Evolutionary conservation across 345 rosid species (phyloP).

Genomic region (Brassica napus): DNA sequence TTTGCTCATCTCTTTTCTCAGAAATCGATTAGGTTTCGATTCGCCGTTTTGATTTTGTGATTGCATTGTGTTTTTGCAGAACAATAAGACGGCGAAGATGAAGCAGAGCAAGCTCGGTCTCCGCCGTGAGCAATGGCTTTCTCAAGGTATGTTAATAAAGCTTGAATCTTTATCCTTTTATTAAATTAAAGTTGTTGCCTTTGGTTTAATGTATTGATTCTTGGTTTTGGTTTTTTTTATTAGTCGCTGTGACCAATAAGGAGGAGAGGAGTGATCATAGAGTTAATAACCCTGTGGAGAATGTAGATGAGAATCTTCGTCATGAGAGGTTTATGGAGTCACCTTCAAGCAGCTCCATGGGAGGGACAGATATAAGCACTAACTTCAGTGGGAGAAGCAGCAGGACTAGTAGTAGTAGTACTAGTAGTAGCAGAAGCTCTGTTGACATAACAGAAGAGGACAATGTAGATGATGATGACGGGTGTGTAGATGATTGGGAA

Average conservation of each 20-base stretch:
- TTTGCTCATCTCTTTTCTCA: too few species aligned
- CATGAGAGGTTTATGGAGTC: slow-evolving; percentile 57
- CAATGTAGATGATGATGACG: slow-evolving; percentile 61
- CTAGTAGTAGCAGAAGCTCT: slow-evolving; percentile 47
- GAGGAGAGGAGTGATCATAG: slow-evolving; percentile 44
- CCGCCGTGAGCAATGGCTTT: slow-evolving; percentile 98
- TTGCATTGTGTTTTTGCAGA: slow-evolving; percentile 46
- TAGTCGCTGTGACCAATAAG: slow-evolving; percentile 63
- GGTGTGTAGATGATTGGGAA: slow-evolving; percentile 95
- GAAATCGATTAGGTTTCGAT: too few species aligned
- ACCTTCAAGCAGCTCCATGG: slow-evolving; percentile 66
- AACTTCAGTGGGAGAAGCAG: slow-evolving; percentile 57
- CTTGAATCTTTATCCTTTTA: neutral
- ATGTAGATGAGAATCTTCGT: slow-evolving; percentile 36
- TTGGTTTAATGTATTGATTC: slow-evolving; percentile 19
- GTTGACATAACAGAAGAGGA: slow-evolving; percentile 74
- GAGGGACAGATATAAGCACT: slow-evolving; percentile 48
- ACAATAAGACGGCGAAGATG: slow-evolving; percentile 74
- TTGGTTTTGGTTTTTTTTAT: slow-evolving; percentile 12
- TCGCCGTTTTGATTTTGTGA: neutral
- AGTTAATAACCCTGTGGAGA: slow-evolving; percentile 34
- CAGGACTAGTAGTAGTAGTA: slow-evolving; percentile 51
- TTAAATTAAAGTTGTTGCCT: too few species aligned
- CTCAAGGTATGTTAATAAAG: slow-evolving; percentile 55
- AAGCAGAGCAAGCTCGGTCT: slow-evolving; percentile 94